Evolutionary conservation across 2,329 filamentous ascomycete species (phyloP).

Genomic region (Aspergillus novofumigatus): DNA sequence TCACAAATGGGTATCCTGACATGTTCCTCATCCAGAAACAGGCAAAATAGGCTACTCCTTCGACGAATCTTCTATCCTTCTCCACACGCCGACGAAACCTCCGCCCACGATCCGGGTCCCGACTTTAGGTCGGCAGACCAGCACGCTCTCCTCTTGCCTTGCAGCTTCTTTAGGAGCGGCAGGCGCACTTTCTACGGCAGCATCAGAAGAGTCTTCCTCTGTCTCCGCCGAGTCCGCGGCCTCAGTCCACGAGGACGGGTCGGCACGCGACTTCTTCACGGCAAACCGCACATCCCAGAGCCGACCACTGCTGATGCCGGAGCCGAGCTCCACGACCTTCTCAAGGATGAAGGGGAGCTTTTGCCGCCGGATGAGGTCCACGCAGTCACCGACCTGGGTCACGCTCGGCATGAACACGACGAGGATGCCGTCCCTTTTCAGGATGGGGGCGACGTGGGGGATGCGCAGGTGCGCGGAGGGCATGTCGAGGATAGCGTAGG

Average conservation of each 20-base stretch:
- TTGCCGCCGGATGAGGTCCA: conserved; percentile 51
- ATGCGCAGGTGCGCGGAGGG: conserved; percentile 56
- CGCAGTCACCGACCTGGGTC: conserved; percentile 68
- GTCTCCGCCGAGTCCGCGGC: conserved; percentile 14
- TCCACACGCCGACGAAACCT: conserved; percentile 51
- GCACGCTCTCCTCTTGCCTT: conserved; percentile 34
- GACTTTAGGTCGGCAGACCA: conserved; percentile 52
- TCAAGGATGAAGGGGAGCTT: conserved; percentile 51
- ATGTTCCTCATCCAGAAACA: background rate
- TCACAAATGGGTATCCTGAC: conserved; percentile 3
- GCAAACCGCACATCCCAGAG: conserved; percentile 45
- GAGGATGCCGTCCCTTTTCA: conserved; percentile 62
- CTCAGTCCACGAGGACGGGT: conserved; percentile 29
- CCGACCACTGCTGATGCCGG: conserved; percentile 44
- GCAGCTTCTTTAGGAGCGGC: conserved; percentile 11
- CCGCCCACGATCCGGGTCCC: conserved; percentile 46
- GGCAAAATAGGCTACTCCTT: conserved; percentile 4
- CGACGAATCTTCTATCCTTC: conserved; percentile 34
- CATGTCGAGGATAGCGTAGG: conserved; percentile 70
- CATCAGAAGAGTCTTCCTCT: conserved; percentile 6
- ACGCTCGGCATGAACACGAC: conserved; percentile 73
- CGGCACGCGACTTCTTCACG: conserved; percentile 33
- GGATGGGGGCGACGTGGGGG: conserved; percentile 45
- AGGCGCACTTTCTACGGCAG: conserved; percentile 10
- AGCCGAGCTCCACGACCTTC: conserved; percentile 43